Evolutionary conservation across 345 rosid genomes (phyloP).

Genomic region (Angophora floribunda): DNA sequence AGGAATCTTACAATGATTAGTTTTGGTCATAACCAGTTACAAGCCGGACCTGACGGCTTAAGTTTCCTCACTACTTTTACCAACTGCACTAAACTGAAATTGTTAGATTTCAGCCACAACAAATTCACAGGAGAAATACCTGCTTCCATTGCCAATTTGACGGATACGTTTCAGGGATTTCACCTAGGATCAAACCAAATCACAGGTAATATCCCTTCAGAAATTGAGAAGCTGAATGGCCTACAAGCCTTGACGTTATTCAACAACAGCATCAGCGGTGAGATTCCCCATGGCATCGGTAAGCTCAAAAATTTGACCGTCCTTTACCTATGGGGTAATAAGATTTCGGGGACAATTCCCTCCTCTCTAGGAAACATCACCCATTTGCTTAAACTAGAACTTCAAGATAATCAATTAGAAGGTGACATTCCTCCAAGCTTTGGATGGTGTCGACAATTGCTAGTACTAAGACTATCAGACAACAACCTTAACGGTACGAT

Average conservation of each 20-base stretch:
- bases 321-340: neutral
- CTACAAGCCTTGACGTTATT: no score
- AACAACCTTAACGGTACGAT: neutral
- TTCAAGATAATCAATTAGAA: fast-evolving
- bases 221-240: neutral
- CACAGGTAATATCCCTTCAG: neutral
- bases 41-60: neutral
- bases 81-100: neutral
- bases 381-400: fast-evolving
- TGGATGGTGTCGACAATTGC: neutral
- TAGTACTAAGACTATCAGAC: fast-evolving
- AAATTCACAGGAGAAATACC: neutral
- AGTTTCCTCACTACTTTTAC: neutral
- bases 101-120: fast-evolving
- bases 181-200: fast-evolving
- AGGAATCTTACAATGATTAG: fast-evolving
- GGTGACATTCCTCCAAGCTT: neutral
- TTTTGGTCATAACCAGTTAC: fast-evolving
- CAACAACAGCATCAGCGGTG: neutral
- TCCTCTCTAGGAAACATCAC: neutral
- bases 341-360: neutral
- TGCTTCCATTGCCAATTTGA: neutral
- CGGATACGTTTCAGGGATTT: no score
- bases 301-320: no score
- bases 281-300: neutral